These are phyloP conservation scores for Peribolospora baueri DNA, from an alignment of 768 basidiomycete species.

Conservation along the genomic window DNA sequence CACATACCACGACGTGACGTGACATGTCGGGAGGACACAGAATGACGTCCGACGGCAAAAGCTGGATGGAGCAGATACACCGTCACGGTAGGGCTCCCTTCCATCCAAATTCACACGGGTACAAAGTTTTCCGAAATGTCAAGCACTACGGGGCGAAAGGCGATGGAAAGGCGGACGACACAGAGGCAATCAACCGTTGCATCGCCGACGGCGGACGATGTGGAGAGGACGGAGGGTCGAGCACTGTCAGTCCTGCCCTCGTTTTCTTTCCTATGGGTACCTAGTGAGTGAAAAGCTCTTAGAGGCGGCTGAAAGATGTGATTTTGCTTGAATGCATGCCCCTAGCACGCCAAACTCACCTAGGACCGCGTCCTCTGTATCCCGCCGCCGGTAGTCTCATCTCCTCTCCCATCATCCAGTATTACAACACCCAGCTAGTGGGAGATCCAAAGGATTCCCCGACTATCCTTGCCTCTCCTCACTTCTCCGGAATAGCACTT, in stretches of 20 bases:
- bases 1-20: no score
- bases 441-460: not conserved
- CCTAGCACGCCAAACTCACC: no score
- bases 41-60: no score
- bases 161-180: constrained; percentile 50
- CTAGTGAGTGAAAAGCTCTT: constrained; percentile 19
- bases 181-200: constrained; percentile 33
- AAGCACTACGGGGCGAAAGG: constrained; percentile 13
- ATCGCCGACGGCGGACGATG: constrained; percentile 43
- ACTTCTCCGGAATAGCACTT: not conserved
- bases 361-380: no score
- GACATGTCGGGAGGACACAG: no score
- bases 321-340: no score
- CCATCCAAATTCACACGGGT: not conserved
- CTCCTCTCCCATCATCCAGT: not conserved
- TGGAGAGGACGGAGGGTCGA: constrained; percentile 20
- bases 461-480: not conserved
- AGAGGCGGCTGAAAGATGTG: no score
- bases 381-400: not conserved
- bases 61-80: no score
- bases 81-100: not conserved
- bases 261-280: constrained; percentile 47
- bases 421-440: not conserved
- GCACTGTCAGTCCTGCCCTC: constrained; percentile 43
- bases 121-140: constrained; percentile 2